These are phyloP conservation scores for Arthrobotrys entomopaga DNA, from an alignment of 2,329 filamentous ascomycete species.

Conservation along the genomic window DNA sequence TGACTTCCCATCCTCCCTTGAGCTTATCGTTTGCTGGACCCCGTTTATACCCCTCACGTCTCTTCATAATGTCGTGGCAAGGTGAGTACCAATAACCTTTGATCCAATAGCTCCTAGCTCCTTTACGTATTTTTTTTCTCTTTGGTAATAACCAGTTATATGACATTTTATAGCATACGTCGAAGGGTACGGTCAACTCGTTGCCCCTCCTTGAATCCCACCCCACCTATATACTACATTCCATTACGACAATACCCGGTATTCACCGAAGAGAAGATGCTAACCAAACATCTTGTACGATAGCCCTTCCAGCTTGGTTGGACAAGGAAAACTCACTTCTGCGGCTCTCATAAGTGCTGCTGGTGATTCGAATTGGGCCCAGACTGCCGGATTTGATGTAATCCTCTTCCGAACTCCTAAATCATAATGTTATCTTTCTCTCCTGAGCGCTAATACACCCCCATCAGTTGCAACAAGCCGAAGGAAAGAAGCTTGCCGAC, in stretches of 20 bases:
- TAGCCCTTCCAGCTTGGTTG: conserved; percentile 74
- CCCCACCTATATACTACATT: background rate
- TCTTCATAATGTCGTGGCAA: conserved; percentile 60
- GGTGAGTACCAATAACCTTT: conserved; percentile 13
- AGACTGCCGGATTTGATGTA: conserved; percentile 78
- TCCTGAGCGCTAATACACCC: background rate
- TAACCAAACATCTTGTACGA: background rate
- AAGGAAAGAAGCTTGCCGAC: conserved; percentile 69
- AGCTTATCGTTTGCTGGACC: conserved; percentile 24
- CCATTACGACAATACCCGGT: background rate
- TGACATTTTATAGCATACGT: conserved; percentile 27
- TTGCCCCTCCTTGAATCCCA: background rate
- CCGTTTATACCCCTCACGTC: conserved; percentile 58
- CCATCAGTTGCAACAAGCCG: conserved; percentile 60
- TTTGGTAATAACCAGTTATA: conserved; percentile 3
- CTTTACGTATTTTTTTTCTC: too few relatives aligned
- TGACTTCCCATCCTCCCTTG: conserved; percentile 1
- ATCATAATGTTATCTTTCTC: conserved; percentile 40
- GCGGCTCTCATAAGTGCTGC: conserved; percentile 83
- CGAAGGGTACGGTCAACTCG: conserved; percentile 35
- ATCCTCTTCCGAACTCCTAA: conserved; percentile 40
- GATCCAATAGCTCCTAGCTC: too few relatives aligned
- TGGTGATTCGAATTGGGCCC: conserved; percentile 83
- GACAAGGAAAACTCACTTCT: conserved; percentile 81
- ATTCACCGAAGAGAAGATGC: background rate